Evolutionary conservation across 2,329 filamentous ascomycete species (phyloP).

Genomic region (Aspergillus sp.): DNA sequence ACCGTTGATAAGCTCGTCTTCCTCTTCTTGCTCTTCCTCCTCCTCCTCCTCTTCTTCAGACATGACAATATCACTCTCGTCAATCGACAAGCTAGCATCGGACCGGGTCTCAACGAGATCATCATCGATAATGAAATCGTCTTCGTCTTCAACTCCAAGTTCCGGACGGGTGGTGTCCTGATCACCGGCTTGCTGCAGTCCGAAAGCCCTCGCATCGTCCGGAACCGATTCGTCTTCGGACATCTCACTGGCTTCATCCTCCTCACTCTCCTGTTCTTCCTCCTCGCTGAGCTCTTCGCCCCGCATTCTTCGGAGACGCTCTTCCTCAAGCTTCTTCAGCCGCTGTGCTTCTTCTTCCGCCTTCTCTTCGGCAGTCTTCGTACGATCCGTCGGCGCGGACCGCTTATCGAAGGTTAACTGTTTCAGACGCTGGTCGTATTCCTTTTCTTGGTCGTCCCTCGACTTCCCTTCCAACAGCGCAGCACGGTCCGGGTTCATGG

Average conservation of each 20-base stretch:
- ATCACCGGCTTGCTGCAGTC: constrained; percentile 52
- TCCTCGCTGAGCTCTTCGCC: constrained; percentile 67
- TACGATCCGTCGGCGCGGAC: constrained; percentile 80
- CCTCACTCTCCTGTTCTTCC: constrained; percentile 58
- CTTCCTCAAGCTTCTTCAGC: constrained; percentile 77
- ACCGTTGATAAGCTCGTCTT: constrained; percentile 71
- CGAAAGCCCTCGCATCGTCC: constrained; percentile 62
- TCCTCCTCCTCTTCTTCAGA: constrained; percentile 49
- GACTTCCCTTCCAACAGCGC: constrained; percentile 60
- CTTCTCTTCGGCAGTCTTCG: constrained; percentile 87
- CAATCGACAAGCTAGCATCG: constrained; percentile 41
- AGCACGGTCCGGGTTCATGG: constrained; percentile 63
- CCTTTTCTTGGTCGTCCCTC: constrained; percentile 69
- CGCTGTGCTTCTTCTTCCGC: constrained; percentile 72
- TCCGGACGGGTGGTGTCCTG: constrained; percentile 38
- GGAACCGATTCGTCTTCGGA: constrained; percentile 47
- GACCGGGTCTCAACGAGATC: constrained; percentile 82
- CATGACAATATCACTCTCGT: constrained; percentile 43
- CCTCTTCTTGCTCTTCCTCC: constrained; percentile 52
- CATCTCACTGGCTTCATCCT: constrained; percentile 39
- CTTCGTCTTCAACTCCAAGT: constrained; percentile 82
- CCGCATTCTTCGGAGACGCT: constrained; percentile 79
- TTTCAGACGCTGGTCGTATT: constrained; percentile 82
- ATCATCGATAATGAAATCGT: constrained; percentile 88
- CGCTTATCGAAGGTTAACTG: constrained; percentile 81